Percentiles rank a stretch among this genome's conserved stretches.
Conservation (phyloP, 495 filamentous ascomycete genomes). For the Tuber melanosporum region DNA sequence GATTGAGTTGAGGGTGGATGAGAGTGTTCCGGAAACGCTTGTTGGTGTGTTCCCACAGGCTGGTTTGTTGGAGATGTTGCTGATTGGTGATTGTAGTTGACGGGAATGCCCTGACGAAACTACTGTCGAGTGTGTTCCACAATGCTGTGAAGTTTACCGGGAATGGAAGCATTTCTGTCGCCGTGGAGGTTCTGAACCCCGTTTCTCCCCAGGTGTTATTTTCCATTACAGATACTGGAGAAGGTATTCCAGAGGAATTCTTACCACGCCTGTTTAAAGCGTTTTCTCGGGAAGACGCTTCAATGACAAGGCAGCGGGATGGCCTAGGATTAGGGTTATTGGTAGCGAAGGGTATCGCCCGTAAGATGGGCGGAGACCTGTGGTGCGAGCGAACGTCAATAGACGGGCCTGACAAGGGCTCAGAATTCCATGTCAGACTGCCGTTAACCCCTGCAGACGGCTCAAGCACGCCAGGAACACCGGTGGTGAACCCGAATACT, state of each 20-base stretch:
- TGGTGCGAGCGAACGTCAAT: slow-evolving; percentile 63
- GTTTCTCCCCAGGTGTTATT: slow-evolving; percentile 55
- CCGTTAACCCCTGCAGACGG: slow-evolving; percentile 54
- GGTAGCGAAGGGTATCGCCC: slow-evolving; percentile 67
- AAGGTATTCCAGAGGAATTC: slow-evolving; percentile 65
- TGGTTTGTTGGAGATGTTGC: background rate
- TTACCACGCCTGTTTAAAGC: slow-evolving; percentile 67
- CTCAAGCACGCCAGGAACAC: slow-evolving; percentile 45
- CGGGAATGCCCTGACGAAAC: slow-evolving; percentile 65
- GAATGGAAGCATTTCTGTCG: slow-evolving; percentile 58
- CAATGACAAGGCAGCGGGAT: slow-evolving; percentile 64
- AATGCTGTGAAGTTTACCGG: slow-evolving; percentile 80
- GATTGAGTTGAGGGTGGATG: slow-evolving; percentile 63
- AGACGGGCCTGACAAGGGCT: slow-evolving; percentile 58
- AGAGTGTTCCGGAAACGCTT: slow-evolving; percentile 59
- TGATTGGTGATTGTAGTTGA: slow-evolving; percentile 47
- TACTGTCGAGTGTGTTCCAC: slow-evolving; percentile 66
- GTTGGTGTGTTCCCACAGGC: slow-evolving; percentile 45
- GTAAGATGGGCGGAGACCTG: slow-evolving; percentile 70
- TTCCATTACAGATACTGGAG: slow-evolving; percentile 61
- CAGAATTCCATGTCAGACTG: slow-evolving; percentile 69
- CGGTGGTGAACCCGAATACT: slow-evolving; percentile 34
- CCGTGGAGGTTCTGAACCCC: slow-evolving; percentile 46
- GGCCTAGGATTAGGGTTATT: slow-evolving; percentile 68
- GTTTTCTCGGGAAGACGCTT: slow-evolving; percentile 66